These are phyloP conservation scores for Gnetum montanum DNA, from an alignment of 75 land plant genomes.

Conservation along the genomic window DNA sequence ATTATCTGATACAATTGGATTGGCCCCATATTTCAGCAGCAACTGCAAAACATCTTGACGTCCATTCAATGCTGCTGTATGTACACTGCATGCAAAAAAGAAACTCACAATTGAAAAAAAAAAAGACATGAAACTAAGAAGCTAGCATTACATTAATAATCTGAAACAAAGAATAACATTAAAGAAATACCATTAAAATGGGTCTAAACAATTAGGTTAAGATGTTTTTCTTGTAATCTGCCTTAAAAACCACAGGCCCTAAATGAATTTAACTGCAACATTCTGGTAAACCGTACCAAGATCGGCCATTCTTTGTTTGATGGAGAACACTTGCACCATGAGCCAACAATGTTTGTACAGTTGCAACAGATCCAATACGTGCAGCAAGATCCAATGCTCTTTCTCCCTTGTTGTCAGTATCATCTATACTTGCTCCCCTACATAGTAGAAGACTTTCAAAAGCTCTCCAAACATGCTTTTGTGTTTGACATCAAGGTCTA, in stretches of 20 bases:
- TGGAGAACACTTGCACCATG: slow-evolving; percentile 18
- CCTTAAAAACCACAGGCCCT: no score
- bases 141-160: no score
- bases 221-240: no score
- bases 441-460: not conserved
- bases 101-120: not conserved
- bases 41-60: slow-evolving; percentile 18
- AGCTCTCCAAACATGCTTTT: no score
- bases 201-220: no score
- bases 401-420: slow-evolving; percentile 34
- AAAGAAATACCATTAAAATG: no score
- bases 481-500: no score
- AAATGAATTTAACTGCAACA: no score
- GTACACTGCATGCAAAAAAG: slow-evolving; percentile 20
- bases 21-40: slow-evolving; percentile 17
- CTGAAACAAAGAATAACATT: no score
- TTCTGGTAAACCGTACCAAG: slow-evolving; percentile 18
- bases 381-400: slow-evolving; percentile 32
- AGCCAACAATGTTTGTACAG: slow-evolving; percentile 15
- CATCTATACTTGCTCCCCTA: slow-evolving; percentile 31
- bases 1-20: slow-evolving; percentile 18
- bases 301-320: slow-evolving; percentile 38
- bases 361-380: slow-evolving; percentile 23
- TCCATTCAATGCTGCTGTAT: slow-evolving; percentile 38
- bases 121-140: not conserved